These are phyloP conservation scores for Trypanosoma cruzi DNA, from an alignment of 208 protist genomes.

Conservation along the genomic window DNA sequence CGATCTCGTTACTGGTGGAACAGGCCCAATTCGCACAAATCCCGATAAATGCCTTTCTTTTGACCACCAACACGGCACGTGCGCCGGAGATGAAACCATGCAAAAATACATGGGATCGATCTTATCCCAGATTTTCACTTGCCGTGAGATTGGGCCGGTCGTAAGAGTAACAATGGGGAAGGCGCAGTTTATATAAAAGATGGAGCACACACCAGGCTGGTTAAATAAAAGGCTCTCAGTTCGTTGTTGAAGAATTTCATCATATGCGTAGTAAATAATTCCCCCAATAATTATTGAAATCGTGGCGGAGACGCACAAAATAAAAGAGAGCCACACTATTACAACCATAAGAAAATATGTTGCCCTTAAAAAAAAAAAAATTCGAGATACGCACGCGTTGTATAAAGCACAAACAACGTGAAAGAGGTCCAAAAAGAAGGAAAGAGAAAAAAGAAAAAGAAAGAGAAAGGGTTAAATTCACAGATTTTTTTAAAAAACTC, in stretches of 20 bases:
- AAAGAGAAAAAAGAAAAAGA: conserved; percentile 4
- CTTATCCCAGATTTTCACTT: conserved; percentile 18
- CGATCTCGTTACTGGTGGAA: background rate
- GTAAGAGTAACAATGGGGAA: conserved; percentile 8
- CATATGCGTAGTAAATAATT: background rate
- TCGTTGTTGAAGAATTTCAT: background rate
- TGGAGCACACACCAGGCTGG: background rate
- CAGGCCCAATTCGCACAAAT: conserved; percentile 16
- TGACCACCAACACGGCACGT: conserved; percentile 17
- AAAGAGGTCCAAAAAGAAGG: no score
- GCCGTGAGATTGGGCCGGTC: no score
- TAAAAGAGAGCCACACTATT: conserved; percentile 1
- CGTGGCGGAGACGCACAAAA: background rate
- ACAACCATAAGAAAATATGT: background rate
- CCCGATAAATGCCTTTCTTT: background rate
- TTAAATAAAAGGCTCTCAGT: conserved; percentile 4
- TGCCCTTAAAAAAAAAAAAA: background rate
- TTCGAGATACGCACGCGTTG: no score
- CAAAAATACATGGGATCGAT: conserved; percentile 13
- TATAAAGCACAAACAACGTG: background rate
- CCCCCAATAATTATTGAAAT: conserved; percentile 1
- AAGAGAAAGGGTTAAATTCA: no score
- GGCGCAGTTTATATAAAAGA: conserved; percentile 15
- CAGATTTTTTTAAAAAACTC: no score
- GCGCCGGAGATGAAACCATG: background rate